A percentile compares a stretch with the other conserved stretches of the same genome.
These are phyloP conservation scores for Rauvolfia tetraphylla DNA, from an alignment of 257 asterid genomes.

Conservation along the genomic window DNA sequence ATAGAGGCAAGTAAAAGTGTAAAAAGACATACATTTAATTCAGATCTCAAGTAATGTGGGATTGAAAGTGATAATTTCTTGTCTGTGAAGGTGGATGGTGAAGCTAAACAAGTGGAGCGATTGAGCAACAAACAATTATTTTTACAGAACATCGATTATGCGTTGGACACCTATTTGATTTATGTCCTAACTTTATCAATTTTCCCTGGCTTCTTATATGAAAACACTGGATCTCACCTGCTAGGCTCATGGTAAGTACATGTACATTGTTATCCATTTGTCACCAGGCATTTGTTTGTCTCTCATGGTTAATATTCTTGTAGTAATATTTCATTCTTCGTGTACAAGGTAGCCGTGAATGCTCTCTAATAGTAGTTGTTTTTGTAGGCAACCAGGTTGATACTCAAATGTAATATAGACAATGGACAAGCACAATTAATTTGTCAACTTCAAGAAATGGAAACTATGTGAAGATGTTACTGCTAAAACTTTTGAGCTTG, in stretches of 20 bases:
- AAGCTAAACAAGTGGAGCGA: slow-evolving; percentile 29
- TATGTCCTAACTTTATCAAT: slow-evolving; percentile 69
- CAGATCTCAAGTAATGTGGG: background rate
- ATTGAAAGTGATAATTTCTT: background rate
- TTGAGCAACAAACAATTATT: slow-evolving; percentile 56
- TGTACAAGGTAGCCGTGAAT: too few relatives aligned
- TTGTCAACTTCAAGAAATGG: too few relatives aligned
- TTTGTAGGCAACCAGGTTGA: background rate
- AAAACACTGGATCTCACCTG: slow-evolving; percentile 73
- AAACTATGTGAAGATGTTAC: too few relatives aligned
- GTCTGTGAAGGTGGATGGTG: slow-evolving; percentile 32
- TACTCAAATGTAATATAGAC: too few relatives aligned
- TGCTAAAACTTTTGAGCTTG: background rate
- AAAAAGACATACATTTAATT: background rate
- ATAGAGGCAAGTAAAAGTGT: slow-evolving; percentile 22
- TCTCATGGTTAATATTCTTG: background rate
- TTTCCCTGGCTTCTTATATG: slow-evolving; percentile 80
- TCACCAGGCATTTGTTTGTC: background rate
- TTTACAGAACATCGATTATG: slow-evolving; percentile 54
- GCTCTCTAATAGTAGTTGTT: background rate
- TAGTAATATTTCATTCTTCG: background rate
- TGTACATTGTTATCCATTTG: background rate
- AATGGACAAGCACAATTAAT: background rate
- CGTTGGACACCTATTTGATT: slow-evolving; percentile 45
- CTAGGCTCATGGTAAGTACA: slow-evolving; percentile 76